phyloP scores from a whole-genome alignment of 352 stramenopile species.

The Pythium utonaiense region DNA sequence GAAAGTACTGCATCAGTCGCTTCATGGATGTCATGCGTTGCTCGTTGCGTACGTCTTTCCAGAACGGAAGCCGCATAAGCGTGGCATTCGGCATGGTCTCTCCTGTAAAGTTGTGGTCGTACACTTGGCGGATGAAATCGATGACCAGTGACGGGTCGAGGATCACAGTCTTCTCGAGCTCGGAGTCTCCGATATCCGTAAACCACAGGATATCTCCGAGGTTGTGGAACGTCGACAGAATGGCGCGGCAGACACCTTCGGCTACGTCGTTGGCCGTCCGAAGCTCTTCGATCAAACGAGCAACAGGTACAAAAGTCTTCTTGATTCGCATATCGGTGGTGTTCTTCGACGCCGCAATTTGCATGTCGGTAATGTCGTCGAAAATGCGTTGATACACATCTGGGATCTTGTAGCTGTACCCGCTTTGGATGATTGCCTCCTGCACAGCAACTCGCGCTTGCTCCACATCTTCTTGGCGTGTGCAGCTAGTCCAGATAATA shows the following conservation, averaged over 20 bases:
- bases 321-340: not conserved
- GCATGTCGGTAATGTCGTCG: not conserved
- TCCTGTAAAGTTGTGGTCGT: constrained; percentile 4
- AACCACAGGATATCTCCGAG: constrained; percentile 21
- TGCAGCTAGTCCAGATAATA: constrained; percentile 8
- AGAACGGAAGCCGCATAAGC: not conserved
- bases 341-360: not conserved
- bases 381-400: constrained; percentile 7
- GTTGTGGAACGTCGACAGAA: constrained; percentile 14
- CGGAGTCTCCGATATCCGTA: not conserved
- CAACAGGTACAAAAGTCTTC: not conserved
- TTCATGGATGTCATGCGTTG: constrained; percentile 21
- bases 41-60: constrained; percentile 1
- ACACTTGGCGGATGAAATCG: constrained; percentile 15
- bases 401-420: constrained; percentile 7
- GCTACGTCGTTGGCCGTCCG: not conserved
- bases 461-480: not conserved
- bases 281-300: not conserved
- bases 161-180: constrained; percentile 7
- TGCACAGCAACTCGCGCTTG: not conserved
- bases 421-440: not conserved
- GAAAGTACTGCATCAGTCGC: constrained; percentile 14
- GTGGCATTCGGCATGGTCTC: not conserved
- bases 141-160: constrained; percentile 13
- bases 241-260: not conserved